Base-by-base conservation (phyloP, 1,284 basidiomycete genomes). In the Fomitopsis betulina region DNA sequence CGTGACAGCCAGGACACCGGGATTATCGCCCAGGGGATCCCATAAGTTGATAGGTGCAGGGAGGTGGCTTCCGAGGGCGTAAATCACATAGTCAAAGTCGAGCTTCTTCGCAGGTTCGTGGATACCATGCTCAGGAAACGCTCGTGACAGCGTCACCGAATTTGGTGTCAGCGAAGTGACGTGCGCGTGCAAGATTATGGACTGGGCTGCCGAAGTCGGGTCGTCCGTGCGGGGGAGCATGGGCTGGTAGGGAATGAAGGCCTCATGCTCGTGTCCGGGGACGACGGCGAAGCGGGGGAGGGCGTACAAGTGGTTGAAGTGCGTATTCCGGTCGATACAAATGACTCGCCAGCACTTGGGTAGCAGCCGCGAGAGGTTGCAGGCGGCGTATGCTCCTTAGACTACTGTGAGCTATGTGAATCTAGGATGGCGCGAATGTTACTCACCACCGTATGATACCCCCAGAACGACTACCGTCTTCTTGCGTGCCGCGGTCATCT, bases 211-310 rank as follows among this genome's bases (percentile, higher is more conserved):
- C 27, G 52, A 13, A 12, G 43, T 27, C 25, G 56, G 57, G 27
- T 51, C 37, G 45, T 58, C 63, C 55, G 57, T 2, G 13, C 13
- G 66, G 42, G 62, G 62, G 63, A 80, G 79, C 55, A 81, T 60
- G 63, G 76, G 80, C 58, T 73, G 74, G 69, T 86, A 88, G 0
- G 90, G 87, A 62, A 91, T 83, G 71, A 92, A 71, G 19, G 86
- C 85, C 75, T 89, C 89, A 73, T 89, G 83, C 71, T 88, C 87
- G 66, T 89, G 85, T 33, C 82, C 81, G 6, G 85, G 78, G 8
- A 89, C 75, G 13, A 88, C 81, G 9, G 83, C 79, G 62, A 83
- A 82, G 51, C 87, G 78, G 3, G 87, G 85, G 53, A 88, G 76
- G 54, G 82, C 80, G 69, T 88, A 86, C 5, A 85, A 75, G 66